Evolutionary conservation across 2,329 filamentous ascomycete species (phyloP), one percentile per base, ranked within the genome.

Genomic region (Uncinocarpus reesii): DNA sequence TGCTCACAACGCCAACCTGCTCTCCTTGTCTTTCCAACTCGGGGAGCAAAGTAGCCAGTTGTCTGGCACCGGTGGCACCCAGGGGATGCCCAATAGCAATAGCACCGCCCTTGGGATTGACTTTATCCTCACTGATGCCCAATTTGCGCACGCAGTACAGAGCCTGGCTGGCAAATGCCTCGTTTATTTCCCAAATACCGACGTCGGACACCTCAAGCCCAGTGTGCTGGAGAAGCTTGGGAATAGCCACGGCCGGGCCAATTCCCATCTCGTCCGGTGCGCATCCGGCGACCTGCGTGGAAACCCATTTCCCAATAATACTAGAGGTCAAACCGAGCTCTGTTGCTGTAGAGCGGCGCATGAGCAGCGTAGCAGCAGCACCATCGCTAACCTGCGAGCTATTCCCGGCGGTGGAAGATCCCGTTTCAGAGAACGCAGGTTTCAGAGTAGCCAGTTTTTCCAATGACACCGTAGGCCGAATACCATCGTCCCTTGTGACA

Each of bases 1-100:
- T 94, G 60, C 84, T 92, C 48, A 94, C 78, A 37, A 95, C 86
- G 56, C 89, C 88, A 41, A 94, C 71, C 65, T 90, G 75, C 50
- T 84, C 75, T 1, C 80, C 77, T 47, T 74, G 75, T 57, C 85
- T 67, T 66, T 79, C 70, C 79, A 85, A 61, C 71, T 83, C 74
- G 66, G 77, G 63, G 70, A 94, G 62, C 71, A 90, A 65, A 43
- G 85, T 90, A 41, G 80, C 80, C 58, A 88, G 68, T 76, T 94
- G 83, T 56, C 89, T 74, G 24, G 84, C 86, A 28, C 86, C 87
- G 4, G 89, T 95, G 26, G 88, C 89, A 40, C 90, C 89, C 1
- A 95, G 75, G 4, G 89, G 89, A 65, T 95, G 90, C 1, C 90
- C 90, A 20, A 95, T 70, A n/a, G 90, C 89, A 65, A 95, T 95